These are phyloP conservation scores for Psilocybe sp. DNA, from an alignment of 768 basidiomycete genomes.

Conservation along the genomic window DNA sequence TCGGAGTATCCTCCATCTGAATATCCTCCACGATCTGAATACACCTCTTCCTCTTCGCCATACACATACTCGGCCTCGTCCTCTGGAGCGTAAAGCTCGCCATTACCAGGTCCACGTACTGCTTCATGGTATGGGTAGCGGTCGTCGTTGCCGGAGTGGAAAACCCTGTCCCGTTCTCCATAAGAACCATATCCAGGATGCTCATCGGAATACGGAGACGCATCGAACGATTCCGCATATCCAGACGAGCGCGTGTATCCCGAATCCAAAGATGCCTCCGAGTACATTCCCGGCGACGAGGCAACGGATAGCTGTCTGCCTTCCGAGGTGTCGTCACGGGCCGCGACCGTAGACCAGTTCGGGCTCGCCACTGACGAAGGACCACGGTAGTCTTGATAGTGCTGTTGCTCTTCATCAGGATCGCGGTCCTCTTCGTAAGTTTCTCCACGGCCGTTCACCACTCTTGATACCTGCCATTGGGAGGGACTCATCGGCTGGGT, in stretches of 20 bases:
- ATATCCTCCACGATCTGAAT: constrained; percentile 11
- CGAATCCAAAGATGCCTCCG: neutral
- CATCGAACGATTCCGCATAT: constrained; percentile 14
- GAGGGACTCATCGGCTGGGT: constrained; percentile 1
- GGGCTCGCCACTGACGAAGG: neutral
- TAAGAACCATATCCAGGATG: neutral
- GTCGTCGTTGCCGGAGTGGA: constrained; percentile 11
- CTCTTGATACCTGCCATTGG: constrained; percentile 16
- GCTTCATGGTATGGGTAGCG: constrained; percentile 19
- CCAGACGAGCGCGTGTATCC: constrained; percentile 10
- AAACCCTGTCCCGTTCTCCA: neutral
- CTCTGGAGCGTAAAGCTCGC: constrained; percentile 18
- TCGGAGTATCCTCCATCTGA: constrained; percentile 13
- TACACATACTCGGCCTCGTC: constrained; percentile 14
- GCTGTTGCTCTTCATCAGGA: neutral
- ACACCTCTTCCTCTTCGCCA: constrained; percentile 11
- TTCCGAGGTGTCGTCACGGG: constrained; percentile 5
- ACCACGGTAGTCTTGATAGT: neutral
- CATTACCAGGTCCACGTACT: constrained; percentile 19
- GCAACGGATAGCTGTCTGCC: constrained; percentile 6
- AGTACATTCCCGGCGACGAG: constrained; percentile 4
- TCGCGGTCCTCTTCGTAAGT: constrained; percentile 4
- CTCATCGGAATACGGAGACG: neutral
- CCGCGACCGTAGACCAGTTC: constrained; percentile 14
- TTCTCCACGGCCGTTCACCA: constrained; percentile 5